Evolutionary conservation across 1,284 basidiomycete species (phyloP).

Genomic region (Tilletia indica): DNA sequence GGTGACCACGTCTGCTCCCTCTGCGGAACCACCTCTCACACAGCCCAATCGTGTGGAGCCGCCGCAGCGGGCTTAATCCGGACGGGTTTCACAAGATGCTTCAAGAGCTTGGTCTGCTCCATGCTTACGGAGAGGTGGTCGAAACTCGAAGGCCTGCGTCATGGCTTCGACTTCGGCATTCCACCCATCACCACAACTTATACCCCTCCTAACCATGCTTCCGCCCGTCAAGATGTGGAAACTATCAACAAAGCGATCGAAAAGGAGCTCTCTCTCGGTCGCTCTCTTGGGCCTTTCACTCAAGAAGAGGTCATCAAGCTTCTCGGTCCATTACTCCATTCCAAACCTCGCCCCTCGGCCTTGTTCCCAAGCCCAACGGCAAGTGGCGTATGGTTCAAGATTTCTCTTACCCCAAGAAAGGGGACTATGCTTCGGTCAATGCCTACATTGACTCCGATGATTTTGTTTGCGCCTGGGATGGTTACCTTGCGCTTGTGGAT

Average conservation of each 20-base stretch:
- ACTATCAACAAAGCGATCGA: background rate
- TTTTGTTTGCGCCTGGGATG: background rate
- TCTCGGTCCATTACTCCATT: background rate
- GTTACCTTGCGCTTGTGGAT: background rate
- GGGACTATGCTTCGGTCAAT: background rate
- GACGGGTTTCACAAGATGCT: background rate
- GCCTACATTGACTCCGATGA: background rate
- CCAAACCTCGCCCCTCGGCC: background rate
- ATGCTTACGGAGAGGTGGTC: background rate
- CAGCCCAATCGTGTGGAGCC: background rate
- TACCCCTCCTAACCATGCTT: background rate
- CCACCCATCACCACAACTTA: background rate
- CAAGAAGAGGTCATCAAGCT: background rate
- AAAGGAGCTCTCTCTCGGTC: background rate
- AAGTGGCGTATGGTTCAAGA: background rate
- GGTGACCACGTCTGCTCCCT: slow-evolving; percentile 2
- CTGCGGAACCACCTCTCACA: background rate
- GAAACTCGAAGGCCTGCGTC: background rate
- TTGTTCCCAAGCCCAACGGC: background rate
- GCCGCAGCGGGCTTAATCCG: background rate
- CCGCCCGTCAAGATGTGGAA: background rate
- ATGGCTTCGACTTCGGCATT: background rate
- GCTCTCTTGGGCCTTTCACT: background rate
- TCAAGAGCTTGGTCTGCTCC: background rate
- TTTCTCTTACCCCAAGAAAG: background rate